Evolutionary conservation across 768 basidiomycete species (phyloP).

Genomic region (Melanogaster broomeanus): DNA sequence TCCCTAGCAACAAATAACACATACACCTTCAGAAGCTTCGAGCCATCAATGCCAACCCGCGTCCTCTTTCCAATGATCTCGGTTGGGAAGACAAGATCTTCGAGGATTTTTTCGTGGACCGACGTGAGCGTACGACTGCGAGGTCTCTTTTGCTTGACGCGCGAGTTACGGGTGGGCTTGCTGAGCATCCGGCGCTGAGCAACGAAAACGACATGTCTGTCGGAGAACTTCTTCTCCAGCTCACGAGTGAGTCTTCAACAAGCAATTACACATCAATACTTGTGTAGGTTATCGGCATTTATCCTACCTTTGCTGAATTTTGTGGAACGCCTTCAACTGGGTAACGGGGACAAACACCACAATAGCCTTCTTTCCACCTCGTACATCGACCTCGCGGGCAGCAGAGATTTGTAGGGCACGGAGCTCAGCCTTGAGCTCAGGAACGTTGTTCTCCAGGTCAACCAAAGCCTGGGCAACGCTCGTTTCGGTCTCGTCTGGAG

Average conservation of each 20-base stretch:
- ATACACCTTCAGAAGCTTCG: conserved; percentile 96
- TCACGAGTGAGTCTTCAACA: conserved; percentile 87
- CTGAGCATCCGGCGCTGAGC: conserved; percentile 98
- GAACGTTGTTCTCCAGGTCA: conserved; percentile 97
- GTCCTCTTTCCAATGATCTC: conserved; percentile 99
- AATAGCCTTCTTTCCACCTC: conserved; percentile 99
- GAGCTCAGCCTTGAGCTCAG: conserved; percentile 97
- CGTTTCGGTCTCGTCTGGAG: conserved; percentile 91
- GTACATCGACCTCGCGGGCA: conserved; percentile 98
- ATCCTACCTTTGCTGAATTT: conserved; percentile 89
- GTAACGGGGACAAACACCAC: conserved; percentile 98
- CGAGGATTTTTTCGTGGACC: conserved; percentile 97
- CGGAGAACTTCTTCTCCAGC: conserved; percentile 99
- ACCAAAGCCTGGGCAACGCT: conserved; percentile 93
- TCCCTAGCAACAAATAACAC: conserved; percentile 37
- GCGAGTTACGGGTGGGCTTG: conserved; percentile 93
- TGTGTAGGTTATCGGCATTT: neutral
- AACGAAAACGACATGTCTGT: conserved; percentile 98
- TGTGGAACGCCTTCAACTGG: conserved; percentile 97
- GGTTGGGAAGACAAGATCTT: conserved; percentile 98
- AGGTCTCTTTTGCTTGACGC: conserved; percentile 94
- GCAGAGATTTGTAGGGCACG: conserved; percentile 96
- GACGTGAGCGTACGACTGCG: conserved; percentile 95
- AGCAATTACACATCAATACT: conserved; percentile 7
- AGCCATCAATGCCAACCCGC: conserved; percentile 89